Base-by-base conservation (phyloP, 441 rosid species). In the Populus hybrid region DNA sequence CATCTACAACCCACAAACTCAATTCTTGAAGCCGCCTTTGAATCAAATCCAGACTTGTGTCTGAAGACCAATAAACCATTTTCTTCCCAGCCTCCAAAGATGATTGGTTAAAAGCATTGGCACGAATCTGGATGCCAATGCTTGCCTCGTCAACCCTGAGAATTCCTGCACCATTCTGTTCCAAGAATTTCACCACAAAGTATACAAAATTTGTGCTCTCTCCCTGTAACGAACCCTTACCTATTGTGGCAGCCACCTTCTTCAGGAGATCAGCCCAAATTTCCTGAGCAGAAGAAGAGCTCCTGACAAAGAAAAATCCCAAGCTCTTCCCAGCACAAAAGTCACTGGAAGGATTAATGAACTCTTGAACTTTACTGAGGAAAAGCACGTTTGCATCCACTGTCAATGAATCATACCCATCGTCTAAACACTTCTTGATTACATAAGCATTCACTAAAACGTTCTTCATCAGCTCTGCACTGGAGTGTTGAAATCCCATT, bases 1-100 rank as follows among this genome's bases (percentile, higher is more conserved):
- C 84, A 78, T 90, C 95, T 23, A 90, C 57, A 75, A 77, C 79
- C 95, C 97, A 93, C 92, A 90, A 63, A 35, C 83, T 81, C 80
- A 87, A 76, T 79, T 85, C 89, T 74, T 80, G 81, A 46, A 93
- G 95, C 83, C 67, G 82, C 75, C 76, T 85, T 77, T 53, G 85
- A 71, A 93, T 82, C 72, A 80, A 77, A 72, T 76, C 81, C 53
- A 67, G 21, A 63, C 78, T 81, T 74, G 74, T 74, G 57, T 88
- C 87, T 3, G 65, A 68, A 4, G 92, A 82, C 97, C 96, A 91
- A 70, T 84, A 87, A 74, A 88, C 67, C 76, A 93, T 70, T 73
- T 87, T 84, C 77, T 86, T 87, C 68, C 81, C 84, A 23, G 67
- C 77, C 67, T 75, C 80, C 3, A 75, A 53, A 67, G 86, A 81